Evolutionary conservation across 306 rosid species (phyloP).

Genomic region (Fragaria nilgerrensis): DNA sequence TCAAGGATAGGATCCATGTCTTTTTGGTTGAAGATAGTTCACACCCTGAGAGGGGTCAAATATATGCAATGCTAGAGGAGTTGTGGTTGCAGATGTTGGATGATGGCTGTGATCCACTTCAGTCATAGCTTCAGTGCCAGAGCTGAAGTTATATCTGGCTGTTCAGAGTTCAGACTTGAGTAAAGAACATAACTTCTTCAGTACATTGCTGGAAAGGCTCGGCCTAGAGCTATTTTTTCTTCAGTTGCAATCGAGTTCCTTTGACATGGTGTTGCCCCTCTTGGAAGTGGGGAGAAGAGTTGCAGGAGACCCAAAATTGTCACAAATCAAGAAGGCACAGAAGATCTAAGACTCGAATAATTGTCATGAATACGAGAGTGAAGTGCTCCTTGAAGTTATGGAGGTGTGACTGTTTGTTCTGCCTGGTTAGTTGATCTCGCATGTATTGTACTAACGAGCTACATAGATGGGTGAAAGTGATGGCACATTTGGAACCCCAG

Average conservation of each 20-base stretch:
- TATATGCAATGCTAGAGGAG: conserved; percentile 56
- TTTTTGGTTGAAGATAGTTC: conserved; percentile 62
- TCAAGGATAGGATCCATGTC: conserved; percentile 56
- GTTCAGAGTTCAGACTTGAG: background rate
- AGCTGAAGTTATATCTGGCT: background rate
- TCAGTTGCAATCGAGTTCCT: no score
- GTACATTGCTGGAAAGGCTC: no score
- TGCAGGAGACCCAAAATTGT: background rate
- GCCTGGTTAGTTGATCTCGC: background rate
- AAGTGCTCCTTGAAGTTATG: background rate
- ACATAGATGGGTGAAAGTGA: background rate
- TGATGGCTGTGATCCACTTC: conserved; percentile 45
- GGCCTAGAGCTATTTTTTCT: no score
- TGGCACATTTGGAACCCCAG: background rate
- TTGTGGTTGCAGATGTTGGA: conserved; percentile 66
- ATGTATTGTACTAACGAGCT: background rate
- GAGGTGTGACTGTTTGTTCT: background rate
- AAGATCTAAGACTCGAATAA: background rate
- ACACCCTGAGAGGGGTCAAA: conserved; percentile 56
- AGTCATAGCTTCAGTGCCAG: conserved; percentile 23
- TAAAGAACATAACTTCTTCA: background rate
- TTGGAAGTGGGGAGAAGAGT: no score
- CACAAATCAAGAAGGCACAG: background rate
- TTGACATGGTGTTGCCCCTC: no score
- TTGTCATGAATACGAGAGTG: background rate